A percentile compares a stretch with the other conserved stretches of the same genome.
These are phyloP conservation scores for Andrographis paniculata DNA, from an alignment of 305 asterid genomes.

Conservation along the genomic window DNA sequence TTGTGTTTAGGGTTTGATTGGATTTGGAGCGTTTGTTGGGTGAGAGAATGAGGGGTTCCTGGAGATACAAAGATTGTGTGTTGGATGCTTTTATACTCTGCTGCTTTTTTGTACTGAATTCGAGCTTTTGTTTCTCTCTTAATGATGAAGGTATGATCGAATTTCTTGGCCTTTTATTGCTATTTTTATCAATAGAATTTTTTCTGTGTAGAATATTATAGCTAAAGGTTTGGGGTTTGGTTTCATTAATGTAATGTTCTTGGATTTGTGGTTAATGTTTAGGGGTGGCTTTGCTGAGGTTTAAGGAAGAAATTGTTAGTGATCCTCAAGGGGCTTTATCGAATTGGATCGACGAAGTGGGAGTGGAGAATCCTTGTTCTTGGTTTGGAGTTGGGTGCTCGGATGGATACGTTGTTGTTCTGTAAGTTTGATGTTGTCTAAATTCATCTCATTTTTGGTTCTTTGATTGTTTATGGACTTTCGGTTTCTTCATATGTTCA, in stretches of 20 bases:
- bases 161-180: conserved; percentile 3
- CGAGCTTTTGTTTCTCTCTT: conserved; percentile 51
- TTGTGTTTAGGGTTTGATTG: too few species aligned
- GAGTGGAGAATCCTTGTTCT: conserved; percentile 65
- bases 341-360: conserved; percentile 67
- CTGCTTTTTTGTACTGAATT: conserved; percentile 30
- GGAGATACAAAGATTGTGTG: conserved; percentile 34
- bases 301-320: conserved; percentile 40
- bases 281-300: conserved; percentile 68
- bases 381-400: conserved; percentile 85
- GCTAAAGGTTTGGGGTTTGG: too few species aligned
- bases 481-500: too few species aligned
- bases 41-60: conserved; percentile 46
- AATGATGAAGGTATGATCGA: conserved; percentile 64
- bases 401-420: conserved; percentile 49
- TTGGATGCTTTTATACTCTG: conserved; percentile 28
- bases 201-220: too few species aligned
- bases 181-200: conserved; percentile 1
- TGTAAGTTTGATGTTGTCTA: conserved; percentile 40
- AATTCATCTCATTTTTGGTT: neutral
- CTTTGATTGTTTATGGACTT: conserved; percentile 14
- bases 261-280: neutral
- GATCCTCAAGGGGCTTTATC: conserved; percentile 74
- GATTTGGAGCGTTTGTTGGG: conserved; percentile 25
- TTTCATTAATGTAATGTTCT: neutral